These are phyloP conservation scores for Buxus sempervirens DNA, from an alignment of 164 flowering plant genomes.

Conservation along the genomic window DNA sequence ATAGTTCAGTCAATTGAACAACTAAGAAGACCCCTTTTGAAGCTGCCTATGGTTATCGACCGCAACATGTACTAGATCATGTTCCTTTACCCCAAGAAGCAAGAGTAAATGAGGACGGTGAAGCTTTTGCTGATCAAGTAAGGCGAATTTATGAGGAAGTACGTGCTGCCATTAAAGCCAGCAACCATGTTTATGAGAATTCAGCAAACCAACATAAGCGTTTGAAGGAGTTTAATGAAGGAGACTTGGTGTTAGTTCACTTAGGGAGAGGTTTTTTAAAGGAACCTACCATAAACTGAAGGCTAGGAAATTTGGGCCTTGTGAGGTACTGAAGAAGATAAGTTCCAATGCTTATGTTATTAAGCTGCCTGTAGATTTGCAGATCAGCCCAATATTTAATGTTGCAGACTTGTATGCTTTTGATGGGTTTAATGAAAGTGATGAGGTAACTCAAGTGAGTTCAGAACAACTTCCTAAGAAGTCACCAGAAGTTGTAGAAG, in stretches of 20 bases:
- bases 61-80: not conserved
- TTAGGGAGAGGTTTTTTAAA: not conserved
- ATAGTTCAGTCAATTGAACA: not conserved
- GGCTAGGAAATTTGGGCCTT: not conserved
- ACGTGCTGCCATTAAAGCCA: not conserved
- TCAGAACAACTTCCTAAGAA: not conserved
- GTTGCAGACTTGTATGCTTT: not conserved
- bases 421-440: not conserved
- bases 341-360: not conserved
- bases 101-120: not conserved
- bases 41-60: not conserved
- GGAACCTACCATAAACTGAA: not conserved
- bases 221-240: not conserved
- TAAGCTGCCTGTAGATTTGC: not conserved
- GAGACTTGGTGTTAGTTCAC: not conserved
- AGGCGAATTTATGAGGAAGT: not conserved
- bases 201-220: not conserved
- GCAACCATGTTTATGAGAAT: not conserved
- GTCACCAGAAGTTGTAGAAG: not conserved
- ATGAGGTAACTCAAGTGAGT: not conserved
- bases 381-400: not conserved
- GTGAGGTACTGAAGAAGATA: not conserved
- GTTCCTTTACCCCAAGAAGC: not conserved
- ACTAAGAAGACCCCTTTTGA: not conserved
- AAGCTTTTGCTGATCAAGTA: not conserved